Evolutionary conservation across 192 early-diverging fungal genomes (phyloP), one percentile per base, ranked within the genome.

Genomic region (Coemansia aciculifera): DNA sequence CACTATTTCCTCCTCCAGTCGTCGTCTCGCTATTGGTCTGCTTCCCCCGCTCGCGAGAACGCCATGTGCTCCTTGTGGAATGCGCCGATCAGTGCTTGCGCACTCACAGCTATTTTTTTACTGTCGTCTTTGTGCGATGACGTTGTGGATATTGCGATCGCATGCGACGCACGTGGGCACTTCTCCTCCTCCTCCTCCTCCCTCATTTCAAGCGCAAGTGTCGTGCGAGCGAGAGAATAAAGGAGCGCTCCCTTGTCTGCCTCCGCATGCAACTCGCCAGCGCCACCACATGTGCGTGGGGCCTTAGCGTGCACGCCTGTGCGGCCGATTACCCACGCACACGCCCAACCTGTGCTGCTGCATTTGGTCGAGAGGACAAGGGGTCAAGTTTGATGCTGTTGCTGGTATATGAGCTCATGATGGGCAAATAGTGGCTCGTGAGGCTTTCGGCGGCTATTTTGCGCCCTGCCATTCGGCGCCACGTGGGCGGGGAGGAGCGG

Each of bases 321-420:
- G 51, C 44, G n/a, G 21, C 7, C 56, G n/a, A 59, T 59, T 59
- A 59, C 56, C 56, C 56, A 59, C 56, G 56, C 56, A 59, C 56
- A 59, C 56, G 31, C 56, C 56, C 56, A 59, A 59, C 56, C 51
- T 23, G 46, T 23, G 19, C 46, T 23, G 46, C 46, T 49, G 46
- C 46, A 49, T 49, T 49, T 19, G 46, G 46, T 52, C 24, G 51
- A 59, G 36, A 39, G 59, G 59, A 60, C 59, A 60, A 60, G 59
- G 59, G 36, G 59, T 10, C 34, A 19, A 17, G 38, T 36, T 37
- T 38, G 59, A 6, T 32, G 34, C 10, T 36, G 17, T 5, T 60
- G 48, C 48, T 51, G 39, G 52, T 21, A 31, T 32, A 56, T 32
- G 52, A 31, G 52, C 52, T 32, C 52, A 32, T 56, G 52, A 29